Evolutionary conservation across 1,139 yeast species (phyloP).

Genomic region (Geotrichum armillariae): DNA sequence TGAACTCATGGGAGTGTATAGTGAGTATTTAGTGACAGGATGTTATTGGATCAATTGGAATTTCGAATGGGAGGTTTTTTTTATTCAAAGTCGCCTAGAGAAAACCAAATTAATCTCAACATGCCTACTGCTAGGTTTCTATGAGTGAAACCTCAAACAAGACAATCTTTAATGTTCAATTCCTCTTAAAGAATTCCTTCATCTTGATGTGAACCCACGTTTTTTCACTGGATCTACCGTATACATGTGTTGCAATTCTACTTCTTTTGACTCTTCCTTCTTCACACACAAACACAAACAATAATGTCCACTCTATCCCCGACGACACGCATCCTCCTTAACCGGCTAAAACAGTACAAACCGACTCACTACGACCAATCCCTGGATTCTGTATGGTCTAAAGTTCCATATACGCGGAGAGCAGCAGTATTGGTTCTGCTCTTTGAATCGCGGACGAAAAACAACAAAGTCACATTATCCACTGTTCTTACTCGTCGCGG

Average conservation of each 20-base stretch:
- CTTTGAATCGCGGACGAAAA: conserved; percentile 45
- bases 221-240: no score
- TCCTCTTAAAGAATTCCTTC: no score
- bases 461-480: conserved; percentile 64
- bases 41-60: no score
- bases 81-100: neutral
- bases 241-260: no score
- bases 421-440: conserved; percentile 77
- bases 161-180: no score
- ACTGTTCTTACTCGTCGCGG: conserved; percentile 79
- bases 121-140: no score
- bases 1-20: neutral
- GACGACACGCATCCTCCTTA: conserved; percentile 9
- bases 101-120: no score
- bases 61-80: conserved; percentile 2
- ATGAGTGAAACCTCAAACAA: no score
- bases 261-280: neutral
- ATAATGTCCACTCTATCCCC: conserved; percentile 12
- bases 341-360: conserved; percentile 11
- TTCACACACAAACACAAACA: neutral
- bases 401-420: conserved; percentile 59
- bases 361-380: conserved; percentile 10
- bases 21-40: neutral
- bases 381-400: conserved; percentile 50
- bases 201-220: no score